Percentiles rank a stretch among this genome's conserved stretches.
phyloP scores from a whole-genome alignment of 2,329 filamentous ascomycete species.

The Ambrosiella xylebori region DNA sequence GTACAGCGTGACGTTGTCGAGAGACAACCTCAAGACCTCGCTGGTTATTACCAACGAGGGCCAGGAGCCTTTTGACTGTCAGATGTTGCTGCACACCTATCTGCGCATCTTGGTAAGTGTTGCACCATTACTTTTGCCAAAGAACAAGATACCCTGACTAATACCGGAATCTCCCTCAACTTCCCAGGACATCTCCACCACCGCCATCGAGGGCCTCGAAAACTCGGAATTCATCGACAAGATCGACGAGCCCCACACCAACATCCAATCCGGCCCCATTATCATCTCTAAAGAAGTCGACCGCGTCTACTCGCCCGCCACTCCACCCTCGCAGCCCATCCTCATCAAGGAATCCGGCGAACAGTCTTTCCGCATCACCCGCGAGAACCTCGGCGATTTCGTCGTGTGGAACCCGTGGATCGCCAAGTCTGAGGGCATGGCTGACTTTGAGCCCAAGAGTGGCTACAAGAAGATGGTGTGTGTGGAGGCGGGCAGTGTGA shows the following conservation, averaged over 20 bases:
- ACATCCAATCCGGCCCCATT: constrained; percentile 47
- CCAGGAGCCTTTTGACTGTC: constrained; percentile 67
- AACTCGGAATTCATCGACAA: constrained; percentile 71
- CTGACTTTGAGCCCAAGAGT: constrained; percentile 75
- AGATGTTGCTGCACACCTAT: constrained; percentile 84
- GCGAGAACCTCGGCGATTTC: constrained; percentile 73
- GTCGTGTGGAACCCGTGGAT: constrained; percentile 97
- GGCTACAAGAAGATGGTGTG: constrained; percentile 91
- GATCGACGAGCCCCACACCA: constrained; percentile 45
- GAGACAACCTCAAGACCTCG: constrained; percentile 58
- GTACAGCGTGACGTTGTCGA: constrained; percentile 77
- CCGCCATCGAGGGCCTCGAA: constrained; percentile 59
- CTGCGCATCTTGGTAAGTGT: constrained; percentile 57
- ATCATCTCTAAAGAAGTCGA: constrained; percentile 67
- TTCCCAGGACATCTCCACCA: constrained; percentile 57
- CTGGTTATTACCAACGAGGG: constrained; percentile 84
- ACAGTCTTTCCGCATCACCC: constrained; percentile 52
- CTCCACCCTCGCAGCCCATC: constrained; percentile 40
- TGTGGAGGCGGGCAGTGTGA: constrained; percentile 75
- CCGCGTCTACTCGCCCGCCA: constrained; percentile 63
- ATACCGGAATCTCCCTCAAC: background rate
- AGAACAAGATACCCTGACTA: background rate
- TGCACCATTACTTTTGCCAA: background rate
- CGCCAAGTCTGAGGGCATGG: constrained; percentile 66
- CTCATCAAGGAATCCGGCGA: constrained; percentile 45